These are phyloP conservation scores for Vanrija sp. DNA, from an alignment of 1,284 basidiomycete genomes.

Conservation along the genomic window DNA sequence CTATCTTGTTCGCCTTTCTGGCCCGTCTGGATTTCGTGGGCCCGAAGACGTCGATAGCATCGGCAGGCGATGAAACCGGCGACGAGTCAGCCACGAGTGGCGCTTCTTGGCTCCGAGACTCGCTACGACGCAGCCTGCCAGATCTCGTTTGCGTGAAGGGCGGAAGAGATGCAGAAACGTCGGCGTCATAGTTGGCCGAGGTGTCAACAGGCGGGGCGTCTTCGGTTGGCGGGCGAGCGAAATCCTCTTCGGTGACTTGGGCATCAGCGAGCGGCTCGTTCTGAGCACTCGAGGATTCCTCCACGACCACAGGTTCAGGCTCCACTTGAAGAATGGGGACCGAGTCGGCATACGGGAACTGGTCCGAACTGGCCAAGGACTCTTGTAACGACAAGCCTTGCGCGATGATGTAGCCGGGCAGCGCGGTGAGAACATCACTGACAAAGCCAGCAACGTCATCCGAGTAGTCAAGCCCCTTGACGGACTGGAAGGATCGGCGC, in stretches of 20 bases:
- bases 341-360: conserved; percentile 2
- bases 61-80: neutral
- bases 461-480: conserved; percentile 24
- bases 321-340: neutral
- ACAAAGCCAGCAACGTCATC: conserved; percentile 35
- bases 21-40: conserved; percentile 10
- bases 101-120: neutral
- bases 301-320: neutral
- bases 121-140: conserved; percentile 1
- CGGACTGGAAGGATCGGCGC: conserved; percentile 25
- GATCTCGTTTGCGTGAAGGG: neutral
- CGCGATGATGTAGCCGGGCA: conserved; percentile 35
- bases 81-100: conserved; percentile 7
- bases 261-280: neutral
- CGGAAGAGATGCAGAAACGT: conserved; percentile 6
- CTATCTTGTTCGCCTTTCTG: no score
- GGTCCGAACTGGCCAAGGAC: neutral
- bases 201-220: neutral
- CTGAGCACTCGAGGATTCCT: neutral
- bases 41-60: conserved; percentile 31
- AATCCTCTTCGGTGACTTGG: neutral
- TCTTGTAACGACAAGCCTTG: conserved; percentile 17
- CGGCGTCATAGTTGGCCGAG: conserved; percentile 12
- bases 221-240: neutral
- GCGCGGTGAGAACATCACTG: conserved; percentile 26